Conservation (phyloP, 2,329 filamentous ascomycete species). For the Fusarium devonianum region DNA sequence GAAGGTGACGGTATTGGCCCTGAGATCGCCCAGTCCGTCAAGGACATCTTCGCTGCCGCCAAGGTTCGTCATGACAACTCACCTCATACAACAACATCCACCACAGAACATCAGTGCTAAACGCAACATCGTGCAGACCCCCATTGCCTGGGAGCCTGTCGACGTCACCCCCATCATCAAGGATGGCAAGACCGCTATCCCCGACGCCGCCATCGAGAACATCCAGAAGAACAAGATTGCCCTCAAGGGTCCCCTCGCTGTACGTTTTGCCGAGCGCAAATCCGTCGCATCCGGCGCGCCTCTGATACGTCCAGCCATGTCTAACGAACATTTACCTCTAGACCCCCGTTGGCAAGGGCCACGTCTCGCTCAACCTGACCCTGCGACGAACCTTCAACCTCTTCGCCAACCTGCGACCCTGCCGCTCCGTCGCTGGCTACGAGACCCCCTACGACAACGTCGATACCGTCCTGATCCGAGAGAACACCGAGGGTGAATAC, state of each 20-base stretch:
- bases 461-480: constrained; percentile 96
- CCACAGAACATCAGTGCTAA: constrained; percentile 28
- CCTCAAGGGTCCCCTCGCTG: constrained; percentile 95
- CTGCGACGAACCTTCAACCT: constrained; percentile 99
- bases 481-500: constrained; percentile 99
- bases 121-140: constrained; percentile 63
- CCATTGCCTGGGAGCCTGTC: constrained; percentile 95
- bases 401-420: constrained; percentile 98
- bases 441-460: constrained; percentile 98
- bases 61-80: constrained; percentile 66
- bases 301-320: background rate
- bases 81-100: constrained; percentile 1
- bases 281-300: constrained; percentile 10
- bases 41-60: constrained; percentile 97
- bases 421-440: constrained; percentile 95
- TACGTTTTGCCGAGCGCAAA: constrained; percentile 55
- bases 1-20: constrained; percentile 99
- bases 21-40: constrained; percentile 96
- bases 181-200: constrained; percentile 95
- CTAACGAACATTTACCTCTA: constrained; percentile 47
- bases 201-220: constrained; percentile 89
- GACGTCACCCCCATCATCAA: constrained; percentile 94
- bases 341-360: constrained; percentile 97
- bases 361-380: constrained; percentile 98
- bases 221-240: constrained; percentile 96